These are phyloP conservation scores for Arthrobotrys entomopaga DNA, from an alignment of 2,329 filamentous ascomycete species.

Conservation along the genomic window DNA sequence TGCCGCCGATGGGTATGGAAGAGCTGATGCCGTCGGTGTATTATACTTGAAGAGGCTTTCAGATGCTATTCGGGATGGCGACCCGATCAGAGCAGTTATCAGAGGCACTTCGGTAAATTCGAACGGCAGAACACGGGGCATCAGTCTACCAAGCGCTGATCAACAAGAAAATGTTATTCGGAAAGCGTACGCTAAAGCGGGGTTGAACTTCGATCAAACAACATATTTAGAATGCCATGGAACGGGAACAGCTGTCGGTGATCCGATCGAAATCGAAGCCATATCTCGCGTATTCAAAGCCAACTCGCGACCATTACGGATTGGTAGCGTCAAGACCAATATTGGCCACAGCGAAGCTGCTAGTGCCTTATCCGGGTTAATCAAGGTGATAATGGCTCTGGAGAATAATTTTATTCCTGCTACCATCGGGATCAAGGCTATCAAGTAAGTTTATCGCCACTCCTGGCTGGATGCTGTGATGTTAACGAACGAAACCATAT, in stretches of 20 bases:
- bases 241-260: conserved; percentile 63
- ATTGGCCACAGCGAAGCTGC: conserved; percentile 67
- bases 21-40: conserved; percentile 71
- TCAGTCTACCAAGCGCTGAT: conserved; percentile 67
- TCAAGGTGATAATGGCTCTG: conserved; percentile 29
- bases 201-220: conserved; percentile 3
- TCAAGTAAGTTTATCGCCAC: conserved; percentile 2
- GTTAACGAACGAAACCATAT: too few species aligned
- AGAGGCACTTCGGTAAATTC: conserved; percentile 68
- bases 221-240: conserved; percentile 69
- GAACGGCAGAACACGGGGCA: conserved; percentile 69
- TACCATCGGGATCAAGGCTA: conserved; percentile 17
- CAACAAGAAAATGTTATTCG: conserved; percentile 66
- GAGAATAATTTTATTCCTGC: conserved; percentile 35
- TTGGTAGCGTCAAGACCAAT: conserved; percentile 69
- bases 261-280: conserved; percentile 47
- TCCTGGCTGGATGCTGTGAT: too few species aligned
- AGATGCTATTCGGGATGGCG: conserved; percentile 70
- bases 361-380: conserved; percentile 25
- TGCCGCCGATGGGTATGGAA: conserved; percentile 69
- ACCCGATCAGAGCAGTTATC: conserved; percentile 69
- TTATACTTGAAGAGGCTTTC: conserved; percentile 70
- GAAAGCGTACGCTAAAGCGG: conserved; percentile 64
- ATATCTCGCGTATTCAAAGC: conserved; percentile 17
- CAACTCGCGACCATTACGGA: conserved; percentile 62